Percentiles rank a stretch among this genome's conserved stretches.
Conservation (phyloP, 1,284 basidiomycete species). For the Volvariella surrecta region DNA sequence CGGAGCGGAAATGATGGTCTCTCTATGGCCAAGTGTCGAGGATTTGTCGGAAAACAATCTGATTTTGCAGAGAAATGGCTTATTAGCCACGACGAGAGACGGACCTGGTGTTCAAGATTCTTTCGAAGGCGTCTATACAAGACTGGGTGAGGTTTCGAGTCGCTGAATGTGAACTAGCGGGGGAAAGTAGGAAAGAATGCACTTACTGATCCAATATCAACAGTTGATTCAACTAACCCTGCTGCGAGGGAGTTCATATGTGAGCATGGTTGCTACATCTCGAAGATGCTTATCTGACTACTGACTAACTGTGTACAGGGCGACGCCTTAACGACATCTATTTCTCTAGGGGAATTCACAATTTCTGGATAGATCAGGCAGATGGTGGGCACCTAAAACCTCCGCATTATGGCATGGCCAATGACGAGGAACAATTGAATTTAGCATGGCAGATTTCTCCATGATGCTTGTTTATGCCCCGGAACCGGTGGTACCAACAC, state of each 20-base stretch:
- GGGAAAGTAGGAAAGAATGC: no score
- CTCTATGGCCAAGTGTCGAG: constrained; percentile 33
- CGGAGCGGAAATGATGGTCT: constrained; percentile 37
- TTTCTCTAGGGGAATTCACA: constrained; percentile 32
- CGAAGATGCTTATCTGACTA: not conserved
- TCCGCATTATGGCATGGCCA: no score
- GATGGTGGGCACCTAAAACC: constrained; percentile 18
- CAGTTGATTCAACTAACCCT: constrained; percentile 24
- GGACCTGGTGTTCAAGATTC: constrained; percentile 31
- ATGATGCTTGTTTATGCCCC: no score
- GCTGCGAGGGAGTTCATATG: constrained; percentile 24
- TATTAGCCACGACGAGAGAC: constrained; percentile 29
- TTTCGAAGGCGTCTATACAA: constrained; percentile 30
- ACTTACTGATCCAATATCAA: no score
- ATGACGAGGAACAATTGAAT: no score
- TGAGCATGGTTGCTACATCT: constrained; percentile 8
- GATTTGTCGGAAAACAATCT: constrained; percentile 30
- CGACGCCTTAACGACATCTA: constrained; percentile 31
- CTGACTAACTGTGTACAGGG: constrained; percentile 18
- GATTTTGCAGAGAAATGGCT: constrained; percentile 23
- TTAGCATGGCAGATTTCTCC: no score
- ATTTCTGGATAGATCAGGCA: constrained; percentile 36
- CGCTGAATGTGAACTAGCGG: constrained; percentile 11
- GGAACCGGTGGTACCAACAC: no score
- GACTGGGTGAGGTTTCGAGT: constrained; percentile 14